phyloP scores from a whole-genome alignment of 139 green algal species.

The Haematococcus lacustris region DNA sequence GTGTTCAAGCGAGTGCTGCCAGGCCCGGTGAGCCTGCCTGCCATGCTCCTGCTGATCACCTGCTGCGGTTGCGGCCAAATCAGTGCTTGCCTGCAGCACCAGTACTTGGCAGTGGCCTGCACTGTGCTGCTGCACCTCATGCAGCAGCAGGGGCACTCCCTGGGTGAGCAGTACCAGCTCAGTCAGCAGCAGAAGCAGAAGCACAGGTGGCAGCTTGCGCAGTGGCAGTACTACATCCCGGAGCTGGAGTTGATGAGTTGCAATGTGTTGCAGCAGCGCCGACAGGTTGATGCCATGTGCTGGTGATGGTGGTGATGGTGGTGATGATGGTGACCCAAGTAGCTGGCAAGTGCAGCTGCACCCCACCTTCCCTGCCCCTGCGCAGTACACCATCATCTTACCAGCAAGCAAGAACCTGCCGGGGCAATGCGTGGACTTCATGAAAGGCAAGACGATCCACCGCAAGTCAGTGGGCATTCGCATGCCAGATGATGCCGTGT shows the following conservation, averaged over 20 bases:
- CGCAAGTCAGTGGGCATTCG: slow-evolving; percentile 70
- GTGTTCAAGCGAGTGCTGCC: slow-evolving; percentile 59
- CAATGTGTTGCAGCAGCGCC: neutral
- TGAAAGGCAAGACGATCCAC: slow-evolving; percentile 48
- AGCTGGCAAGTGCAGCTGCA: neutral
- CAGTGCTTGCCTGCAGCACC: no score
- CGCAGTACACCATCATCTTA: slow-evolving; percentile 86
- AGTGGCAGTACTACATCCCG: neutral
- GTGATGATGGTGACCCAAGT: neutral
- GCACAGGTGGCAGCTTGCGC: neutral
- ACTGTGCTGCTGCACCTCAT: neutral
- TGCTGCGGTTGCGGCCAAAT: neutral
- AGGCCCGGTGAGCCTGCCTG: slow-evolving; percentile 48
- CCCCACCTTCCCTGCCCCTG: neutral
- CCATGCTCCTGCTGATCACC: neutral
- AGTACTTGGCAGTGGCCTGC: neutral
- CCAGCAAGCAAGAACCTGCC: slow-evolving; percentile 75
- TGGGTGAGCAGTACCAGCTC: neutral
- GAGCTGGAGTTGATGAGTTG: neutral
- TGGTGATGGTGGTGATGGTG: neutral
- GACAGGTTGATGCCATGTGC: no score
- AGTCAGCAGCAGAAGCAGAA: neutral
- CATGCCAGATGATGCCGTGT: slow-evolving; percentile 52
- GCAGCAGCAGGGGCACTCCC: neutral
- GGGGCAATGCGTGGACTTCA: slow-evolving; percentile 59